Percentiles rank a stretch among this genome's conserved stretches.
Evolutionary conservation across 495 filamentous ascomycete genomes (phyloP).

Genomic region (Extremus antarcticus): DNA sequence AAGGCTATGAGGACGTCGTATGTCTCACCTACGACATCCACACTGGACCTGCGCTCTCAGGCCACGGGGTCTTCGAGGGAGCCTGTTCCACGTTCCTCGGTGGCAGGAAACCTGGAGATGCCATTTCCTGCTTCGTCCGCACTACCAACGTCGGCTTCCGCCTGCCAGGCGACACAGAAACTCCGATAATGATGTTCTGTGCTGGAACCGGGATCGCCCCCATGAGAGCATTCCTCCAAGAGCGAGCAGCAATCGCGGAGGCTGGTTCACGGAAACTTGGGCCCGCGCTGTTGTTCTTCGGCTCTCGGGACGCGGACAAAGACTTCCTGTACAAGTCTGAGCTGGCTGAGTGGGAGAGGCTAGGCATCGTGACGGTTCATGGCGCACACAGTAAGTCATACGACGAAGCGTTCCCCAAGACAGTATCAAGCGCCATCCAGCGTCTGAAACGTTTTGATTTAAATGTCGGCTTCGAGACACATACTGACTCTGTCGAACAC

Average conservation of each 20-base stretch:
- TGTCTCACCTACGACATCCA: slow-evolving; percentile 60
- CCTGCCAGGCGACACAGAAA: slow-evolving; percentile 47
- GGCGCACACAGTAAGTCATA: slow-evolving; percentile 13
- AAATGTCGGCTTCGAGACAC: too few species aligned
- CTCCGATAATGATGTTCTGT: slow-evolving; percentile 42
- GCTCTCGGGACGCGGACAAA: slow-evolving; percentile 16
- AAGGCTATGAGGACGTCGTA: slow-evolving; percentile 47
- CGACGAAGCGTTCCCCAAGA: slow-evolving; percentile 14
- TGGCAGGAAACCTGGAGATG: slow-evolving; percentile 46
- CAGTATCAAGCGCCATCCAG: too few species aligned
- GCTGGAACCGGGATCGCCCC: slow-evolving; percentile 28
- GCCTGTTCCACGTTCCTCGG: slow-evolving; percentile 23
- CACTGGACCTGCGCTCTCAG: slow-evolving; percentile 44
- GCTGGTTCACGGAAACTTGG: slow-evolving; percentile 20
- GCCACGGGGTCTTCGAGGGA: slow-evolving; percentile 27
- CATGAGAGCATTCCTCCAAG: slow-evolving; percentile 29
- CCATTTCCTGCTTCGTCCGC: slow-evolving; percentile 50
- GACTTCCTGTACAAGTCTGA: slow-evolving; percentile 22
- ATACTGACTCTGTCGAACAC: too few species aligned
- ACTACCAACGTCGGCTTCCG: slow-evolving; percentile 52
- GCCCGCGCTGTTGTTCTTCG: slow-evolving; percentile 27
- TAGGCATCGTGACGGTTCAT: slow-evolving; percentile 25
- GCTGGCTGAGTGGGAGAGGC: slow-evolving; percentile 19
- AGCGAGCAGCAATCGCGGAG: slow-evolving; percentile 20
- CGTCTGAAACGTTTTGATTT: too few species aligned